These are phyloP conservation scores for Pleochaeta shiraiana DNA, from an alignment of 2,329 filamentous ascomycete genomes.

Conservation along the genomic window DNA sequence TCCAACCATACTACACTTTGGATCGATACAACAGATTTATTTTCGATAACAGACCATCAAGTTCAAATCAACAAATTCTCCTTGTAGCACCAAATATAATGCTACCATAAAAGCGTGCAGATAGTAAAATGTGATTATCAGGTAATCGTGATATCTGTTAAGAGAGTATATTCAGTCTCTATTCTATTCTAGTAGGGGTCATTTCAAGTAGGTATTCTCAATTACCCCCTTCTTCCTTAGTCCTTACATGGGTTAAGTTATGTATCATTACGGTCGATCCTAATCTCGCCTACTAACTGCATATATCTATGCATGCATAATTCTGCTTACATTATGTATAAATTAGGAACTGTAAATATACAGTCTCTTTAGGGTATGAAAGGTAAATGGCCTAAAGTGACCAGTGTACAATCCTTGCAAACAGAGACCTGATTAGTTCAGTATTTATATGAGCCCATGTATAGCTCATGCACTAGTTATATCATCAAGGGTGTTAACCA, in stretches of 20 bases:
- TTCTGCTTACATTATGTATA: background rate
- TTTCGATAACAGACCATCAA: background rate
- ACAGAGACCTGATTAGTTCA: too few relatives aligned
- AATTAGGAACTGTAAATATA: too few relatives aligned
- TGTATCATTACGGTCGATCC: background rate
- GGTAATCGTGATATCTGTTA: background rate
- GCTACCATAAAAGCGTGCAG: background rate
- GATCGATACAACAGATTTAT: background rate
- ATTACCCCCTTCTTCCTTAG: background rate
- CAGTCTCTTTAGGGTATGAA: too few relatives aligned
- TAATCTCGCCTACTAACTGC: background rate
- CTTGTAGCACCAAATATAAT: background rate
- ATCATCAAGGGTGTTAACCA: too few relatives aligned
- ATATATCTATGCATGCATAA: background rate
- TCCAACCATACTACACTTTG: background rate
- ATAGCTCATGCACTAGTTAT: too few relatives aligned
- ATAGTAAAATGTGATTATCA: background rate
- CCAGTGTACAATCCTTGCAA: too few relatives aligned
- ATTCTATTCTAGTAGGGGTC: background rate
- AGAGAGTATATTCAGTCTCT: background rate
- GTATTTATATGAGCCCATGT: too few relatives aligned
- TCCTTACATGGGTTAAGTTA: background rate
- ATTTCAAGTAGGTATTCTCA: background rate
- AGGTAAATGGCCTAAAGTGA: too few relatives aligned
- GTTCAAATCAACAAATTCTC: slow-evolving; percentile 2